phyloP scores from a whole-genome alignment of 2,329 filamentous ascomycete species.

The Apiospora koreana region DNA sequence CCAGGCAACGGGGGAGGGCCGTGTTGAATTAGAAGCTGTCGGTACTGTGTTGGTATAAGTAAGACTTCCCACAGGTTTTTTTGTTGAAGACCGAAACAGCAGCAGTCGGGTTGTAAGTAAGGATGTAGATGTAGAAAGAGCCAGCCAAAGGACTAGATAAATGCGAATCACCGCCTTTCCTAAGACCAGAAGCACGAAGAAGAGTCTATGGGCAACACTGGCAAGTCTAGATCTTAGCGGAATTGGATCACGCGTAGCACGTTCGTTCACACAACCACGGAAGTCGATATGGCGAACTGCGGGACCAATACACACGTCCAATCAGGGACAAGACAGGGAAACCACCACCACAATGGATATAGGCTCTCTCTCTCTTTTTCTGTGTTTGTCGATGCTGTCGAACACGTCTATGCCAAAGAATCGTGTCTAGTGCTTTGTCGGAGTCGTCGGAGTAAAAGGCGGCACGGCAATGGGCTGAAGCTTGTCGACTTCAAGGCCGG shows the following conservation, averaged over 20 bases:
- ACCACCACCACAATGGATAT: background rate
- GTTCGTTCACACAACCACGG: constrained; percentile 6
- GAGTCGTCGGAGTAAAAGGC: constrained; percentile 13
- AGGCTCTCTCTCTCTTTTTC: background rate
- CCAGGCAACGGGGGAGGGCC: constrained; percentile 7
- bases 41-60: constrained; percentile 1
- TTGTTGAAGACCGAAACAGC: background rate
- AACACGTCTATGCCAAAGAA: constrained; percentile 12
- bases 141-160: background rate
- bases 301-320: constrained; percentile 9
- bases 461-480: constrained; percentile 15
- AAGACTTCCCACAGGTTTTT: background rate
- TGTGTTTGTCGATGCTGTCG: constrained; percentile 11
- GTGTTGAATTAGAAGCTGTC: background rate
- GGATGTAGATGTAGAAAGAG: background rate
- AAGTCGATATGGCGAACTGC: constrained; percentile 13
- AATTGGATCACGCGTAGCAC: constrained; percentile 2
- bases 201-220: constrained; percentile 15
- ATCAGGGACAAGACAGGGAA: constrained; percentile 4
- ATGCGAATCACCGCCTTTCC: constrained; percentile 14
- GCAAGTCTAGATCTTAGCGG: constrained; percentile 13
- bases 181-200: constrained; percentile 8
- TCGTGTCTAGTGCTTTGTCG: constrained; percentile 14
- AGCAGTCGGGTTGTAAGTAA: background rate
- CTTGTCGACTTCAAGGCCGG: constrained; percentile 19